Percentiles rank a stretch among this genome's conserved stretches.
Conservation (phyloP, 2,329 filamentous ascomycete species). For the Drechslerella stenobrocha region DNA sequence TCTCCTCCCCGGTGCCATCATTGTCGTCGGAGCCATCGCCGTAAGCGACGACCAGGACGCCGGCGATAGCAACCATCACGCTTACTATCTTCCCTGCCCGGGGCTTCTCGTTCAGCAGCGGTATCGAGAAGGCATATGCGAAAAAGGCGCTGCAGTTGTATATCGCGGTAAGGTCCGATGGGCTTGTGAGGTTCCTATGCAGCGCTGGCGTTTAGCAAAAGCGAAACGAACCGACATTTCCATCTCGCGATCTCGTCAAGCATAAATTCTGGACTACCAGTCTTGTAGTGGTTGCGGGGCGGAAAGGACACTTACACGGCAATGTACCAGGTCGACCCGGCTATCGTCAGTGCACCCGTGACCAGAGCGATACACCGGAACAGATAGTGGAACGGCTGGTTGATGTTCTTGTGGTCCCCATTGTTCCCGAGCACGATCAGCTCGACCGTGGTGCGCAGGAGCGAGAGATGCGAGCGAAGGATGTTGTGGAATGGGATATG, state of each 20-base stretch:
- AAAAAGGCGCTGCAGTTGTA: slow-evolving; percentile 99
- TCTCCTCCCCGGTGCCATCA: slow-evolving; percentile 58
- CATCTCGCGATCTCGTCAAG: neutral
- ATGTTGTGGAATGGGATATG: slow-evolving; percentile 79
- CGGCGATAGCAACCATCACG: slow-evolving; percentile 81
- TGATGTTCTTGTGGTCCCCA: slow-evolving; percentile 56
- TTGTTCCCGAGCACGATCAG: slow-evolving; percentile 70
- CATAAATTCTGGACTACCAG: neutral
- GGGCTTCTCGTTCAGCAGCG: slow-evolving; percentile 80
- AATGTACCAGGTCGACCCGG: slow-evolving; percentile 92
- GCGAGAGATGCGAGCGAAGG: slow-evolving; percentile 72
- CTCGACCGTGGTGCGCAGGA: slow-evolving; percentile 69
- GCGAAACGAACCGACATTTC: neutral
- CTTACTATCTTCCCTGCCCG: slow-evolving; percentile 82
- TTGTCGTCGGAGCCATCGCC: slow-evolving; percentile 66
- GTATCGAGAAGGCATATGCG: slow-evolving; percentile 94
- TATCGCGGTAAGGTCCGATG: slow-evolving; percentile 92
- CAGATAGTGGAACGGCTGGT: slow-evolving; percentile 70
- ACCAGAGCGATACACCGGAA: slow-evolving; percentile 76
- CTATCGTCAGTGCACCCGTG: slow-evolving; percentile 82
- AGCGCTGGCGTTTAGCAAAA: neutral
- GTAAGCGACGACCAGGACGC: slow-evolving; percentile 93
- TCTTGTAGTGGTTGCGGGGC: too few relatives aligned
- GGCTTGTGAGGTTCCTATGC: slow-evolving; percentile 73
- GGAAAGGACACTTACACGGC: slow-evolving; percentile 71